Base-by-base conservation (phyloP, 129 eudicot genomes). In the Oenanthe sinensis region DNA sequence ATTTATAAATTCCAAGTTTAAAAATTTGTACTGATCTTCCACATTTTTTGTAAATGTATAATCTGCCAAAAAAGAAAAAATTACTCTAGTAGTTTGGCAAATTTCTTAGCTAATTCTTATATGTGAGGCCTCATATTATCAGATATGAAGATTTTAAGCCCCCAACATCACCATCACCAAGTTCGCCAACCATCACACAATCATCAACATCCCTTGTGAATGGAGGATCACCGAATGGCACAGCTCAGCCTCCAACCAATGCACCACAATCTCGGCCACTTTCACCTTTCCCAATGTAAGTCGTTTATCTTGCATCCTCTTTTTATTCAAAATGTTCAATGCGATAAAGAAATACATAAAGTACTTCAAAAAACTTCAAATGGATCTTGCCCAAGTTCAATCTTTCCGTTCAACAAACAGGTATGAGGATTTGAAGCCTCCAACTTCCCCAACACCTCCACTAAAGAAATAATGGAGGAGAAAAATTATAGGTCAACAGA, bases 351-450 rank as follows among this genome's bases (percentile, higher is more conserved):
- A 6, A 70, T 39, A 26, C 3, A 62, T 39, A 19, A 2, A 19
- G n/a, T 24, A 58, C 74, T 17, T 5, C 7, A 48, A 49, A 47
- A 14, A 26, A 6, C 22, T 48, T 48, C 78, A 75, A 47, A 75
- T 50, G 17, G 16, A 60, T 46, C 36, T 75, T 46, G 78, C 20
- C 42, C 5, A 47, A 28, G 4, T 47, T 24, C 65, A 71, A 1
- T 83, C 70, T 47, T 33, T 26, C 49, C 47, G 77, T 80, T 19
- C 8, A 22, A 77, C 75, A 46, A 72, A 40, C 85, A 92, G 97
- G 93, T 92, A 90, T 26, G 96, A 87, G 81, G 92, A 85, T 75
- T 84, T 92, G 84, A 92, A 92, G 88, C 97, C 96, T 77, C 97
- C 97, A 76, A 84, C 83, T 81, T 84, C 89, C 75, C 97, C 97